Base-by-base conservation (phyloP, 2,329 filamentous ascomycete genomes). In the Tolypocladium tundrense region DNA sequence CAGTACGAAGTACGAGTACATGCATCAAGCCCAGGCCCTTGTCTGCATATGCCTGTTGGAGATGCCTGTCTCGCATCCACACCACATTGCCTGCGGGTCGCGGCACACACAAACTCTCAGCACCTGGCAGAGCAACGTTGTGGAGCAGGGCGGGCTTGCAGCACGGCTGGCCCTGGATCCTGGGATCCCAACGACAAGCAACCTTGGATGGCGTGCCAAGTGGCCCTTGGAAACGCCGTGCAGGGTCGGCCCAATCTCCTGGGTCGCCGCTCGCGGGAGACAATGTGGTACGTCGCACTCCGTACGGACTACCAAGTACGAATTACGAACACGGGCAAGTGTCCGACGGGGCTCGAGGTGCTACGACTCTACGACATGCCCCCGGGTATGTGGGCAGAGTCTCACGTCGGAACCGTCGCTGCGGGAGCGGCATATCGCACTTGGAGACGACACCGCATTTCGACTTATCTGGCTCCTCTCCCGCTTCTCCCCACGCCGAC, bases 171-270 rank as follows among this genome's bases (percentile, higher is more conserved):
- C n/a, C 45, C 43, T 50, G 39, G 21, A 53, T 53, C 45, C 50
- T 31, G 56, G 56, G 41, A 53, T 39, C 27, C 41, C 56, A 53
- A 52, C 9, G 40, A 39, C 50, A 48, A 37, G 50, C 56, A 41
- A 31, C 50, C 39, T 45, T 56, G 53, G 37, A 40, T 51, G 31
- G 27, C 53, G 31, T 50, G 53, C 40, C 45, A 59, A 59, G 58
- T 56, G 53, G 59, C 54, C 55, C 43, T 51, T 27, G 55, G 55
- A 41, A 55, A 27, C 52, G 37, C 31, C n/a, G 39, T 54, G 56
- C 60, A 60, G 58, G 58, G 60, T 53, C 58, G 58, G 56, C 55
- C 58, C 58, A 57, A 54, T 51, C 58, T 60, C 54, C 52, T 61
- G 60, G 60, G 60, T 57, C 57, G 53, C 24, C n/a, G 42, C 50